Conservation (phyloP, 1,284 basidiomycete genomes). For the Blastosporella zonata region DNA sequence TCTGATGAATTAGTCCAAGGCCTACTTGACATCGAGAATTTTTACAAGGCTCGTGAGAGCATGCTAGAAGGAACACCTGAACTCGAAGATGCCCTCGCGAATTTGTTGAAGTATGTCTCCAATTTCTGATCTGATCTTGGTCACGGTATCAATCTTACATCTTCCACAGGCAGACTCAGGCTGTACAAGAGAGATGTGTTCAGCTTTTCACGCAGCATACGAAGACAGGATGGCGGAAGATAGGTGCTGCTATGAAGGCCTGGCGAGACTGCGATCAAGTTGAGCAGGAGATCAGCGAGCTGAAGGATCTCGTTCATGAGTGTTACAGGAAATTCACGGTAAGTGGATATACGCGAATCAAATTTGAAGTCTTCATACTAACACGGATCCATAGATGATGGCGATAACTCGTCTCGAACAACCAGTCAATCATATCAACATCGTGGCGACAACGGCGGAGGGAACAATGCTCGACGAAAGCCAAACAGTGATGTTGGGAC, state of each 20-base stretch:
- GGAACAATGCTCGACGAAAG: slow-evolving; percentile 2
- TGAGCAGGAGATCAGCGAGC: slow-evolving; percentile 14
- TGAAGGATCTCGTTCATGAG: slow-evolving; percentile 15
- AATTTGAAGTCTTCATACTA: neutral
- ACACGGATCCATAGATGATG: slow-evolving; percentile 11
- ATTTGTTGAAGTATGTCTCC: neutral
- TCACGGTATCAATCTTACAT: neutral
- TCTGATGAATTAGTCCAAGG: slow-evolving; percentile 16
- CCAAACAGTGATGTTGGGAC: slow-evolving; percentile 7
- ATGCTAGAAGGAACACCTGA: slow-evolving; percentile 9
- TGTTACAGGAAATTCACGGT: slow-evolving; percentile 21
- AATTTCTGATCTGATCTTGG: neutral
- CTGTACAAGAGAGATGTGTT: slow-evolving; percentile 5
- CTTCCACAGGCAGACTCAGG: neutral
- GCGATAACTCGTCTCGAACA: slow-evolving; percentile 17
- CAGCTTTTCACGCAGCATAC: slow-evolving; percentile 3
- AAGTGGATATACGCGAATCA: neutral
- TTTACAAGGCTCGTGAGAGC: slow-evolving; percentile 9
- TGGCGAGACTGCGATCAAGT: slow-evolving; percentile 14
- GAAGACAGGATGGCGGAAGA: slow-evolving; percentile 15
- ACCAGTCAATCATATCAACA: slow-evolving; percentile 6
- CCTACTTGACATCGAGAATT: slow-evolving; percentile 13
- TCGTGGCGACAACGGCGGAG: slow-evolving; percentile 8
- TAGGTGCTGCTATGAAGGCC: slow-evolving; percentile 8
- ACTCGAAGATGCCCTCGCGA: slow-evolving; percentile 10